Base-by-base conservation (phyloP, 2,329 filamentous ascomycete genomes). In the Penicillium palitans region DNA sequence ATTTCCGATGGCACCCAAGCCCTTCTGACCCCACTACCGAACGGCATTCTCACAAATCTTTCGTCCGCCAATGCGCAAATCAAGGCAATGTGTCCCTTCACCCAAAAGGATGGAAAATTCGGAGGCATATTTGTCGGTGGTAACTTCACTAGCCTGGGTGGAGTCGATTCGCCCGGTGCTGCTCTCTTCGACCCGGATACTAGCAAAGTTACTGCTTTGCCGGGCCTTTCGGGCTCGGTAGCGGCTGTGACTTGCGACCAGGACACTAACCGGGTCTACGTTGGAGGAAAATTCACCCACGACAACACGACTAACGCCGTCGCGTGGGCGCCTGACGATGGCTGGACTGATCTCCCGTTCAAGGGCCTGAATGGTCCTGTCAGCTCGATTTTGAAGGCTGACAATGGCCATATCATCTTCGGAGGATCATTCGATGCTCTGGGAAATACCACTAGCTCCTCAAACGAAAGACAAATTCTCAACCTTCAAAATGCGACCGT, bases 331-430 rank as follows among this genome's bases (percentile, higher is more conserved):
- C 80, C 80, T 27, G 83, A 80, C 10, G 79, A 85, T 31, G 86
- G 84, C 49, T 97, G 90, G 88, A 84, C 84, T 21, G 89, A 91
- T 68, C 78, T 99, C 57, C 89, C 93, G 2, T 99, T 99, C 78
- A 87, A 87, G 41, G 96, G 96, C 24, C 96, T 99, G 78, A 98
- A 98, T 76, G 93, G 93, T 27, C 91, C 91, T 2, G 92, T 99
- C 52, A 85, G 86, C 61, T 90, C 93, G 39, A 98, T 99, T 66
- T 83, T 87, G 51, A 92, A 91, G 76, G 85, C 88, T 21, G 81
- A 87, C 1, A 89, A 91, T 66, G 90, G 90, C 9, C 90, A 96
- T 71, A 90, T 99, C 63, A 85, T 98, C 55, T 99, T 97, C 71
- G 96, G 91, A 47, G 95, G 95, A 50, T 85, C 84, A 56, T 99